Percentiles rank a stretch among this genome's conserved stretches.
Evolutionary conservation across 345 rosid species (phyloP).

Genomic region (Eucalyptus shirleyi): DNA sequence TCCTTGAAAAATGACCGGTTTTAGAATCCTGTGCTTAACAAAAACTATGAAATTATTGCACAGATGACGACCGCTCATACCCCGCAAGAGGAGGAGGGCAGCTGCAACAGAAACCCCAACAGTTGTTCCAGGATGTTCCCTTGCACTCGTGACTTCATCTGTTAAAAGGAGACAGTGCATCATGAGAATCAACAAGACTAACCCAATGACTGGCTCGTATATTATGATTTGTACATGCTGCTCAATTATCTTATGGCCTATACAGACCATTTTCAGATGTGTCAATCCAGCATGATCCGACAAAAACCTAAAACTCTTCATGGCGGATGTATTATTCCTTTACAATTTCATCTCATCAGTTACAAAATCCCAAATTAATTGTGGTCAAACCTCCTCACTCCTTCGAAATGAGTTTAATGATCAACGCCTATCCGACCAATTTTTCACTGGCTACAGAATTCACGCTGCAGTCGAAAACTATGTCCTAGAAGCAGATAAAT

Average conservation of each 20-base stretch:
- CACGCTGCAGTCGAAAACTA: background rate
- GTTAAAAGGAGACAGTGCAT: background rate
- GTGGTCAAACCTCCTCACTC: background rate
- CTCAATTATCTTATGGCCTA: background rate
- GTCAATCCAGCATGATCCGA: background rate
- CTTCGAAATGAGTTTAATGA: background rate
- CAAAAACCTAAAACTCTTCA: background rate
- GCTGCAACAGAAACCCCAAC: constrained; percentile 56
- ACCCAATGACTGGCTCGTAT: background rate
- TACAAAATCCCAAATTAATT: background rate
- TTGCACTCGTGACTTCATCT: constrained; percentile 52
- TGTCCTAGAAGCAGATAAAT: background rate
- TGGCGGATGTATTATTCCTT: background rate
- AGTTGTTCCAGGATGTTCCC: constrained; percentile 65
- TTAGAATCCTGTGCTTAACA: background rate
- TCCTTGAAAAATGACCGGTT: background rate
- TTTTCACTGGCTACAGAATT: background rate
- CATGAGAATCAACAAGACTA: background rate
- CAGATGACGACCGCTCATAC: constrained; percentile 6
- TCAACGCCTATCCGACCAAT: background rate
- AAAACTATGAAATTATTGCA: background rate
- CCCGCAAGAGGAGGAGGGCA: constrained; percentile 59
- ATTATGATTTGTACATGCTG: background rate
- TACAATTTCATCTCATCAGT: background rate
- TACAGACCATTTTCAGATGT: background rate